These are phyloP conservation scores for Diaporthe ampelina DNA, from an alignment of 2,329 filamentous ascomycete genomes.

Conservation along the genomic window DNA sequence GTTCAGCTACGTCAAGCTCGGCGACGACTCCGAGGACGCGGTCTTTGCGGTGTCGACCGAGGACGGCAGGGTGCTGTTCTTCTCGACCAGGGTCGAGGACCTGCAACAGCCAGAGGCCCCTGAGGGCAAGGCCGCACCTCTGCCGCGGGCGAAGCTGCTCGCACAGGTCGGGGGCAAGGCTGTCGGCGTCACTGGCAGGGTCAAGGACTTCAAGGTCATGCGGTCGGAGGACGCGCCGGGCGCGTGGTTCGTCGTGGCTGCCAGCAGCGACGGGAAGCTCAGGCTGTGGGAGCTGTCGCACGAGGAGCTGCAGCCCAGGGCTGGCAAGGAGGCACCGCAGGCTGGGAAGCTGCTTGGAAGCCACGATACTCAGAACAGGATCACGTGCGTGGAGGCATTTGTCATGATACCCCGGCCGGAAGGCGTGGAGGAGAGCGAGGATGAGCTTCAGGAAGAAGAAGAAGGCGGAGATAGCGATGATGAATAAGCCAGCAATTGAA, in stretches of 20 bases:
- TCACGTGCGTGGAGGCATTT: conserved; percentile 90
- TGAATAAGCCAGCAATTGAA: conserved; percentile 35
- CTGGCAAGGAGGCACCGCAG: conserved; percentile 47
- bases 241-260: conserved; percentile 75
- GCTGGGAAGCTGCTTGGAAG: conserved; percentile 79
- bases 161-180: conserved; percentile 84
- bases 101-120: conserved; percentile 52
- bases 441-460: conserved; percentile 60
- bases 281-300: conserved; percentile 77
- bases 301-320: conserved; percentile 55
- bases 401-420: conserved; percentile 81
- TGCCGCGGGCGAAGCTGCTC: conserved; percentile 74
- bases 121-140: conserved; percentile 40
- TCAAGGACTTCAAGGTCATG: conserved; percentile 90
- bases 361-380: conserved; percentile 88
- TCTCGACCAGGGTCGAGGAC: conserved; percentile 73
- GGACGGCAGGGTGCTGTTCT: conserved; percentile 89
- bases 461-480: conserved; percentile 49
- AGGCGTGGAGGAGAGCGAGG: conserved; percentile 71
- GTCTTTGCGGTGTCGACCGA: conserved; percentile 87
- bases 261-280: conserved; percentile 88
- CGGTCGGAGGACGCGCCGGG: conserved; percentile 55
- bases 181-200: conserved; percentile 75
- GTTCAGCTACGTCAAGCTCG: conserved; percentile 76
- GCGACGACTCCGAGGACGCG: conserved; percentile 61